phyloP scores from a whole-genome alignment of 768 basidiomycete genomes.

The Tulasnella sp. region DNA sequence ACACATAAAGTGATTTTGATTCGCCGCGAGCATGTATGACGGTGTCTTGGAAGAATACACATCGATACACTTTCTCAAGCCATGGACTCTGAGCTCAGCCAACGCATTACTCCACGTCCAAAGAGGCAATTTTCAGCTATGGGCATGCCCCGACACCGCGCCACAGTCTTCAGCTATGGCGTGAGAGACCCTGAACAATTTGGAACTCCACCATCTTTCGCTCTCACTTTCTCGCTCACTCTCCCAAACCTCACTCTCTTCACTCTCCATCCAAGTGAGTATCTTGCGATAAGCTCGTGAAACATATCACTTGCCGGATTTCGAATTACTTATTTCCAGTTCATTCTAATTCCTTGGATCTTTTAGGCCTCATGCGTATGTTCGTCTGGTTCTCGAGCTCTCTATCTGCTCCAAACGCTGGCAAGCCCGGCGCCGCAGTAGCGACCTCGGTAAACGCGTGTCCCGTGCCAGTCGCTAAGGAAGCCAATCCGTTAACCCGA shows the following conservation, averaged over 20 bases:
- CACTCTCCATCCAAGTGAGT: background rate
- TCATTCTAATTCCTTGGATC: background rate
- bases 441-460: slow-evolving; percentile 6
- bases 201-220: slow-evolving; percentile 3
- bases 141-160: too few species aligned
- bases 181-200: slow-evolving; percentile 8
- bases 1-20: background rate
- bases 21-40: background rate
- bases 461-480: slow-evolving; percentile 29
- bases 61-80: background rate
- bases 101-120: background rate
- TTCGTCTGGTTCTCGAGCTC: slow-evolving; percentile 19
- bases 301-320: background rate
- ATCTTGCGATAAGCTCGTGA: background rate
- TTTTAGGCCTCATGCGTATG: slow-evolving; percentile 13
- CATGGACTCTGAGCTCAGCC: background rate
- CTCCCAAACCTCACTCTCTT: background rate
- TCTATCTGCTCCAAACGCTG: background rate
- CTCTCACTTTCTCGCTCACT: background rate
- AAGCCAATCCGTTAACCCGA: slow-evolving; percentile 74
- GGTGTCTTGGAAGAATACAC: background rate
- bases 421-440: background rate
- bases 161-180: too few species aligned
- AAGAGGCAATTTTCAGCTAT: too few species aligned
- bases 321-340: background rate